A percentile compares a stretch with the other conserved stretches of the same genome.
These are phyloP conservation scores for Scheffersomyces amazonensis DNA, from an alignment of 805 yeast genomes.

Conservation along the genomic window DNA sequence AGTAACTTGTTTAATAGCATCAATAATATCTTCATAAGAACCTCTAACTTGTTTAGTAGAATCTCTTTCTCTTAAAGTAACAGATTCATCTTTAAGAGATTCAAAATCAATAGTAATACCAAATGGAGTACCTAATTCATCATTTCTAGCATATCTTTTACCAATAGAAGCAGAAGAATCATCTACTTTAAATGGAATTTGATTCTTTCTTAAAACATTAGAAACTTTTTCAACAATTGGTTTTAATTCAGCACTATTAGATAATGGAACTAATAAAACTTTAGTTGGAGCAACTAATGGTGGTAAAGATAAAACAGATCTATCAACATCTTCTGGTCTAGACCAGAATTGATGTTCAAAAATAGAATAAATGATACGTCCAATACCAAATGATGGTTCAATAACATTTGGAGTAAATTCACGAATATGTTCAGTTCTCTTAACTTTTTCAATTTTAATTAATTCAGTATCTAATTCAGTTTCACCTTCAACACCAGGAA, in stretches of 20 bases:
- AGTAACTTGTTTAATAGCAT: constrained; percentile 73
- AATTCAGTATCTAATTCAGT: constrained; percentile 73
- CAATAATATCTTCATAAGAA: constrained; percentile 61
- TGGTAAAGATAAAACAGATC: constrained; percentile 83
- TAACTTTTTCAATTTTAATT: constrained; percentile 72
- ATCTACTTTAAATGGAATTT: constrained; percentile 93
- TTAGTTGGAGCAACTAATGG: constrained; percentile 98
- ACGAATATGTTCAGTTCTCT: constrained; percentile 84
- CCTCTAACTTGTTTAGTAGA: constrained; percentile 97
- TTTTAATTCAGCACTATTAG: constrained; percentile 74
- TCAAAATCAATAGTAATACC: constrained; percentile 97
- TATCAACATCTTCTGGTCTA: constrained; percentile 86
- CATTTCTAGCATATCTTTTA: constrained; percentile 96
- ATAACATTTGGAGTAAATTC: constrained; percentile 96
- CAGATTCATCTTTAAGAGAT: constrained; percentile 79
- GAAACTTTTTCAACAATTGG: constrained; percentile 74
- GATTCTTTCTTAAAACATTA: constrained; percentile 66
- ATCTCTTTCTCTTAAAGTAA: constrained; percentile 96
- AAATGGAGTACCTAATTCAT: constrained; percentile 97
- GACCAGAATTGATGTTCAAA: constrained; percentile 96
- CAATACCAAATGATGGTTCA: constrained; percentile 99
- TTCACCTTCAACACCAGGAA: constrained; percentile 61
- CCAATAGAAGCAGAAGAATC: constrained; percentile 98
- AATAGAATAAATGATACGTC: constrained; percentile 89
- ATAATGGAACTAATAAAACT: constrained; percentile 91